A percentile compares a stretch with the other conserved stretches of the same genome.
Conservation (phyloP, 2,329 filamentous ascomycete genomes). For the Phyllosticta citrichinensis region DNA sequence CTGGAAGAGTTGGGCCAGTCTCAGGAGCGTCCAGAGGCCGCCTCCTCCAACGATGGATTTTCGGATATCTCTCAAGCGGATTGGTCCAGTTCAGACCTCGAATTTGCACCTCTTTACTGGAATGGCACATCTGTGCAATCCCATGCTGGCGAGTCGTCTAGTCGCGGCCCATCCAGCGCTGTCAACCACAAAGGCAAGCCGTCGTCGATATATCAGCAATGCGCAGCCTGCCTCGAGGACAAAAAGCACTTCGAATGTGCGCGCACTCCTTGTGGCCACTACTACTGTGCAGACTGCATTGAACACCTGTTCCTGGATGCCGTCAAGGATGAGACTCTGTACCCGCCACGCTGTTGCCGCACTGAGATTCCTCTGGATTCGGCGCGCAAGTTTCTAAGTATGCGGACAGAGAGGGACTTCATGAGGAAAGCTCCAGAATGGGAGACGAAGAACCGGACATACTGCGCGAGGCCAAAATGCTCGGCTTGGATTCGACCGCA, state of each 20-base stretch:
- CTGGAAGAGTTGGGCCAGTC: no score
- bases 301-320: conserved; percentile 14
- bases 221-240: neutral
- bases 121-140: no score
- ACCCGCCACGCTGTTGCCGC: conserved; percentile 18
- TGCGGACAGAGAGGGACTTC: conserved; percentile 5
- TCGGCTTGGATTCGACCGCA: conserved; percentile 2
- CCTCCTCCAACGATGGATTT: no score
- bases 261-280: conserved; percentile 10
- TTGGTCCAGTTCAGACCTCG: no score
- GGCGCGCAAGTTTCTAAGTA: neutral
- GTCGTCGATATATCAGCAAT: neutral
- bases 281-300: conserved; percentile 18
- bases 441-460: conserved; percentile 14
- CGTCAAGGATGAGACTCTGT: conserved; percentile 14
- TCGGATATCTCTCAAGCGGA: no score
- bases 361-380: conserved; percentile 13
- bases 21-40: no score
- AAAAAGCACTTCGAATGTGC: conserved; percentile 2
- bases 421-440: conserved; percentile 15
- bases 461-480: neutral
- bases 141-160: neutral
- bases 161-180: neutral
- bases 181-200: neutral
- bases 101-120: no score